Conservation (phyloP, 805 yeast species). For the Saccharomycopsis fodiens region DNA sequence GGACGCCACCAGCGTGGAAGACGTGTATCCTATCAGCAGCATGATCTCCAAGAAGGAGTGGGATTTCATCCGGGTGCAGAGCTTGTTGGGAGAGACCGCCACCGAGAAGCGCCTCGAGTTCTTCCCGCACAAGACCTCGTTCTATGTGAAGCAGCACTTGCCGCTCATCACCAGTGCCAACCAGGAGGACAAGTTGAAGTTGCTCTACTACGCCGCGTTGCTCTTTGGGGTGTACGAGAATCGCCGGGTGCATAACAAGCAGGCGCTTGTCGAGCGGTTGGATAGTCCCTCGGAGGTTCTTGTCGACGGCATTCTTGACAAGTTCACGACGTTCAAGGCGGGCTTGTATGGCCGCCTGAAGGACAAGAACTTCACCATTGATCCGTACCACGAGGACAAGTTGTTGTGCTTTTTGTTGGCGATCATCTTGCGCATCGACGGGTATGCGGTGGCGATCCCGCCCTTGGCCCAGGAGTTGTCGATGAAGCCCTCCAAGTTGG, state of each 20-base stretch:
- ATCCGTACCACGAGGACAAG: slow-evolving; percentile 84
- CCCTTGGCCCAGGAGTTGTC: slow-evolving; percentile 83
- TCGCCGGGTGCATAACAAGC: slow-evolving; percentile 56
- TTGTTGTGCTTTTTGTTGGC: slow-evolving; percentile 73
- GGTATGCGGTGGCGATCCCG: slow-evolving; percentile 63
- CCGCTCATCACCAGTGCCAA: slow-evolving; percentile 34
- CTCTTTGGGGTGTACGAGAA: slow-evolving; percentile 73
- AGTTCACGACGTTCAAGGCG: slow-evolving; percentile 62
- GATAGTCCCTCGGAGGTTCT: slow-evolving; percentile 67
- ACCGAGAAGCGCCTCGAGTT: slow-evolving; percentile 42
- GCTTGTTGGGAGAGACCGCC: slow-evolving; percentile 47
- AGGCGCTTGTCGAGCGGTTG: slow-evolving; percentile 49
- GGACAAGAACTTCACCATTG: slow-evolving; percentile 69
- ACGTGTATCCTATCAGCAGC: slow-evolving; percentile 65
- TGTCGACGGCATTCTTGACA: slow-evolving; percentile 60
- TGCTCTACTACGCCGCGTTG: slow-evolving; percentile 73
- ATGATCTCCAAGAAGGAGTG: slow-evolving; percentile 67
- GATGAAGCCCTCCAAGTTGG: slow-evolving; percentile 66
- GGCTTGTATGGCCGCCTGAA: slow-evolving; percentile 59
- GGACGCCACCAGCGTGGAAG: slow-evolving; percentile 77
- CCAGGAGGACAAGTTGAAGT: slow-evolving; percentile 52
- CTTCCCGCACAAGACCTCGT: slow-evolving; percentile 57
- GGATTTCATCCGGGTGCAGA: slow-evolving; percentile 52
- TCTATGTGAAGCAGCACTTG: slow-evolving; percentile 44
- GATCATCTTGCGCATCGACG: slow-evolving; percentile 65